Conservation (phyloP, 768 basidiomycete genomes). For the Leccinum subgranulosum region DNA sequence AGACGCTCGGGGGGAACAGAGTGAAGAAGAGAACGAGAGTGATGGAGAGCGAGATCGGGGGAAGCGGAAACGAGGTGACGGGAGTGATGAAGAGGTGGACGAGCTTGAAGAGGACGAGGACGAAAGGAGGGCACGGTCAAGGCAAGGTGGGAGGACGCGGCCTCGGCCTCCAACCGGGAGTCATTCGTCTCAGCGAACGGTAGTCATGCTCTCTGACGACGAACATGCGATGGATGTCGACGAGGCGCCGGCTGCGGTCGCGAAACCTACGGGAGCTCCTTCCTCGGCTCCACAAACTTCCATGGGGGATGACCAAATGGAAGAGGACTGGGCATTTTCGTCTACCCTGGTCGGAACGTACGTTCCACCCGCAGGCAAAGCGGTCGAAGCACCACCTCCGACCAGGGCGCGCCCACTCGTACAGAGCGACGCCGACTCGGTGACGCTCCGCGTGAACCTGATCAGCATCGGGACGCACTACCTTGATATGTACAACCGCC, state of each 20-base stretch:
- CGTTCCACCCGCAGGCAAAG: constrained; percentile 13
- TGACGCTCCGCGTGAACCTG: constrained; percentile 20
- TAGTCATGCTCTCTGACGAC: constrained; percentile 22
- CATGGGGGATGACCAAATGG: constrained; percentile 2
- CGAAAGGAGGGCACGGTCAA: background rate
- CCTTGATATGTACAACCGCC: constrained; percentile 14
- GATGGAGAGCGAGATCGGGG: background rate
- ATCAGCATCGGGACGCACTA: constrained; percentile 20
- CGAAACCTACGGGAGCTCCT: constrained; percentile 1
- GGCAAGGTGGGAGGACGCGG: constrained; percentile 1
- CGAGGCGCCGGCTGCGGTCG: constrained; percentile 17
- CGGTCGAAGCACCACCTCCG: background rate
- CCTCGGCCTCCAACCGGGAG: constrained; percentile 11
- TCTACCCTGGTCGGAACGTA: constrained; percentile 27
- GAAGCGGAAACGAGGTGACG: background rate
- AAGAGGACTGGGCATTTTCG: constrained; percentile 20
- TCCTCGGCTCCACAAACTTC: background rate
- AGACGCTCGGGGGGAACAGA: background rate
- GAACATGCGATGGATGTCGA: constrained; percentile 28
- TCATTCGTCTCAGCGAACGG: constrained; percentile 18
- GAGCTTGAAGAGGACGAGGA: background rate
- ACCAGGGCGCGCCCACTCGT: background rate
- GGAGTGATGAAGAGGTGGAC: background rate
- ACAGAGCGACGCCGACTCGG: constrained; percentile 4
- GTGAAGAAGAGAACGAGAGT: background rate